Percentiles rank a stretch among this genome's conserved stretches.
Conservation (phyloP, 192 early-diverging fungal species). For the Coemansia sp. region DNA sequence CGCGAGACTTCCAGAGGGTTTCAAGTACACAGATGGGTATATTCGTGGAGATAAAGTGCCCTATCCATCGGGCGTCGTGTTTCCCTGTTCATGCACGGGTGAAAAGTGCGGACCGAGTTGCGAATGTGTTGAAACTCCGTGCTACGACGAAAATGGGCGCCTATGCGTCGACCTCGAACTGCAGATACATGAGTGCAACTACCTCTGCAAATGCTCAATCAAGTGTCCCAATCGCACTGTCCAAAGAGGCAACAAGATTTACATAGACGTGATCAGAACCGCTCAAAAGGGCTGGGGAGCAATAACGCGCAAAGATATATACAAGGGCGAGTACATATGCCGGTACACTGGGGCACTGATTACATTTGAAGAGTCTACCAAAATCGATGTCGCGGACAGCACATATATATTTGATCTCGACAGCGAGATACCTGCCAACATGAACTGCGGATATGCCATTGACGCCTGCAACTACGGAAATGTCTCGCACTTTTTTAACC, state of each 20-base stretch:
- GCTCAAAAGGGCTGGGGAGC: slow-evolving; percentile 44
- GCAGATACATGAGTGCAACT: slow-evolving; percentile 47
- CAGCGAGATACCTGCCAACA: slow-evolving; percentile 74
- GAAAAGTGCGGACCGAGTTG: slow-evolving; percentile 19
- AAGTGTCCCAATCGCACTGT: slow-evolving; percentile 53
- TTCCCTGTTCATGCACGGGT: slow-evolving; percentile 38
- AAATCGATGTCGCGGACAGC: slow-evolving; percentile 47
- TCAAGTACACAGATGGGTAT: slow-evolving; percentile 42
- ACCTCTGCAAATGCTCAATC: slow-evolving; percentile 36
- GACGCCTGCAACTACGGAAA: slow-evolving; percentile 93
- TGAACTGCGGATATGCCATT: slow-evolving; percentile 86
- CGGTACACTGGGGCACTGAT: slow-evolving; percentile 96
- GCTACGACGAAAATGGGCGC: slow-evolving; percentile 44
- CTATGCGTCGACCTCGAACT: slow-evolving; percentile 27
- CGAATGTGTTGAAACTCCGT: slow-evolving; percentile 41
- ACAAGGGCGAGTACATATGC: slow-evolving; percentile 78
- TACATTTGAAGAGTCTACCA: slow-evolving; percentile 68
- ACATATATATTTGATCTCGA: slow-evolving; percentile 70
- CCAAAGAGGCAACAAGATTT: slow-evolving; percentile 38
- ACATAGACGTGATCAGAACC: slow-evolving; percentile 41
- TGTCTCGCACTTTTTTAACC: slow-evolving; percentile 96
- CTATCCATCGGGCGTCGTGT: slow-evolving; percentile 35
- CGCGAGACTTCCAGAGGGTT: slow-evolving; percentile 16
- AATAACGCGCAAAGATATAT: slow-evolving; percentile 18
- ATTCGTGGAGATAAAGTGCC: slow-evolving; percentile 29